Conservation (phyloP, 2,329 filamentous ascomycete genomes). For the Claviceps sp. region DNA sequence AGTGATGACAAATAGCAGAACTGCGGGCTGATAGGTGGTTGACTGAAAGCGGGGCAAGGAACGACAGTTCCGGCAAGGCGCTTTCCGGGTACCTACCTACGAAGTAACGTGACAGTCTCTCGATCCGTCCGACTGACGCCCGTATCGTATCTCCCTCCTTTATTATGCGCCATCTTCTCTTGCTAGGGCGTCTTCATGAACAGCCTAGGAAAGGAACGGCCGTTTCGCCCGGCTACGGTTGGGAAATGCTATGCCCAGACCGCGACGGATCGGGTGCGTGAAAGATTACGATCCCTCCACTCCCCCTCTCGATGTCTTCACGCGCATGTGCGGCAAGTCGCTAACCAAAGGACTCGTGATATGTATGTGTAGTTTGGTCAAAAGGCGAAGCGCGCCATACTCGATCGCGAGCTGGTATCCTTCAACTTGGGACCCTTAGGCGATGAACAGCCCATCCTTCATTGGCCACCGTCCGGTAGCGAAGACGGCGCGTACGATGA, state of each 20-base stretch:
- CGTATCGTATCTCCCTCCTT: too few relatives aligned
- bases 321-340: background rate
- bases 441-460: slow-evolving; percentile 11
- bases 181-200: slow-evolving; percentile 8
- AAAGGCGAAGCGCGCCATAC: slow-evolving; percentile 19
- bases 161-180: slow-evolving; percentile 2
- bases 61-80: too few relatives aligned
- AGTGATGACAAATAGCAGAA: too few relatives aligned
- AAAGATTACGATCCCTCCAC: too few relatives aligned
- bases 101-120: too few relatives aligned
- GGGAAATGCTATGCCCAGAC: slow-evolving; percentile 25
- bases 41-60: too few relatives aligned
- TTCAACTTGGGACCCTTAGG: slow-evolving; percentile 2
- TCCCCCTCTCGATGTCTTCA: background rate
- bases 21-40: too few relatives aligned
- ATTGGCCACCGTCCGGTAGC: slow-evolving; percentile 15
- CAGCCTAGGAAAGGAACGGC: background rate
- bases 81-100: too few relatives aligned
- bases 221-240: slow-evolving; percentile 17
- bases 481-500: slow-evolving; percentile 11
- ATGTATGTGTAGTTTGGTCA: slow-evolving; percentile 21
- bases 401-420: slow-evolving; percentile 21
- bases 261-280: slow-evolving; percentile 22
- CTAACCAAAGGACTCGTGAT: background rate
- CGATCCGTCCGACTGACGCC: too few relatives aligned